These are phyloP conservation scores for Ophiognomonia clavigignenti-juglandacearum DNA, from an alignment of 2,329 filamentous ascomycete species.

Conservation along the genomic window DNA sequence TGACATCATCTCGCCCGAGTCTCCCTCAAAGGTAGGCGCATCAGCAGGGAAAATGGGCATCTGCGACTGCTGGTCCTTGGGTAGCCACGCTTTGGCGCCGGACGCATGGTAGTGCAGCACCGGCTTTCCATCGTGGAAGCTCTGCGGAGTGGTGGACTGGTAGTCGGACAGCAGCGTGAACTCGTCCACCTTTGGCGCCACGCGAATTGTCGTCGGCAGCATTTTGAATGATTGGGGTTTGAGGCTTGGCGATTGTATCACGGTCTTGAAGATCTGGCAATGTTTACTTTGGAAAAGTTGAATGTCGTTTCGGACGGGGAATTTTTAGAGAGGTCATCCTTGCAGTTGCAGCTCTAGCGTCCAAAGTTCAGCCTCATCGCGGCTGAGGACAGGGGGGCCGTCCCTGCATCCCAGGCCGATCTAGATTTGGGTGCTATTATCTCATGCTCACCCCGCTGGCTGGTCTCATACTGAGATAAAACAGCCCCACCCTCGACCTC, in stretches of 20 bases:
- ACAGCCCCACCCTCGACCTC: background rate
- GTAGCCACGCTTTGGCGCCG: slow-evolving; percentile 53
- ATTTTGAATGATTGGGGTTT: slow-evolving; percentile 22
- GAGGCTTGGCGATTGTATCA: too few relatives aligned
- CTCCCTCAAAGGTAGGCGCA: slow-evolving; percentile 28
- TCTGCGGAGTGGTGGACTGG: slow-evolving; percentile 65
- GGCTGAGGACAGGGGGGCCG: background rate
- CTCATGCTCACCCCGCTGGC: too few relatives aligned
- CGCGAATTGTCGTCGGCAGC: slow-evolving; percentile 51
- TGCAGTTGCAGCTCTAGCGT: background rate
- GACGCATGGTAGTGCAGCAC: slow-evolving; percentile 62
- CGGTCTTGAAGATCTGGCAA: too few relatives aligned
- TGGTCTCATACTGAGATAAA: background rate
- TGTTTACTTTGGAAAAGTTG: slow-evolving; percentile 8
- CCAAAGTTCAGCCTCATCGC: background rate
- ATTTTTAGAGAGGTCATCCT: background rate
- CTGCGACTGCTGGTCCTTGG: slow-evolving; percentile 44
- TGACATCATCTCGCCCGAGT: slow-evolving; percentile 28
- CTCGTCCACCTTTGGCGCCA: slow-evolving; percentile 50
- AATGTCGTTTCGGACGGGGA: background rate
- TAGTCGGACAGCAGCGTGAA: slow-evolving; percentile 65
- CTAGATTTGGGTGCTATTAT: too few relatives aligned
- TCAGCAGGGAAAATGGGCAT: slow-evolving; percentile 50
- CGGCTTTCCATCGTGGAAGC: slow-evolving; percentile 67
- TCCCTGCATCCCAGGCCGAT: too few relatives aligned